Percentiles rank a stretch among this genome's conserved stretches.
These are phyloP conservation scores for Apiospora marii DNA, from an alignment of 2,329 filamentous ascomycete species.

Conservation along the genomic window DNA sequence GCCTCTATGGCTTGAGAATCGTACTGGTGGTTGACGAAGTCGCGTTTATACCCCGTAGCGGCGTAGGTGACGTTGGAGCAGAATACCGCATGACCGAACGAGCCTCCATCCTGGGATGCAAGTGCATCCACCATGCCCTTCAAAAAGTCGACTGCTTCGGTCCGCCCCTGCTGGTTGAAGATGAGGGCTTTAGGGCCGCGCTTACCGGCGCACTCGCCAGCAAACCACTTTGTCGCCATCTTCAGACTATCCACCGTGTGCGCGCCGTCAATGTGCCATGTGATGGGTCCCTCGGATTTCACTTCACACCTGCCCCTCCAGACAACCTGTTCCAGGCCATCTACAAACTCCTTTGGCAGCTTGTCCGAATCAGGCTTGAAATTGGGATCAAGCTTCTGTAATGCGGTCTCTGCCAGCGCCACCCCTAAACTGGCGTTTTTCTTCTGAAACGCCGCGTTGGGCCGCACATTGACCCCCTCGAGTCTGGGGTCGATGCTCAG, in stretches of 20 bases:
- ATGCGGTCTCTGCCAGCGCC: conserved; percentile 57
- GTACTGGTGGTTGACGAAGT: conserved; percentile 65
- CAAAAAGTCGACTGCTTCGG: conserved; percentile 47
- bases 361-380: conserved; percentile 34
- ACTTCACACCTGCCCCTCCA: conserved; percentile 82
- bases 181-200: conserved; percentile 66
- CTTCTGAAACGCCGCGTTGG: conserved; percentile 65
- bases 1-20: conserved; percentile 59
- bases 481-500: conserved; percentile 57
- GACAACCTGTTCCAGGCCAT: conserved; percentile 77
- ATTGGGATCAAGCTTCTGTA: conserved; percentile 53
- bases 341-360: conserved; percentile 70
- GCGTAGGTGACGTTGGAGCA: conserved; percentile 76
- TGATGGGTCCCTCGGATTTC: conserved; percentile 62
- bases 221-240: conserved; percentile 84
- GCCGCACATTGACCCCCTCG: conserved; percentile 54
- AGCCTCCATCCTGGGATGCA: conserved; percentile 40
- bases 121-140: conserved; percentile 51
- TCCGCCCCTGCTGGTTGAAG: conserved; percentile 57
- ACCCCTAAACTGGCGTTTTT: conserved; percentile 60
- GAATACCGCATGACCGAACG: conserved; percentile 80
- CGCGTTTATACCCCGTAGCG: conserved; percentile 59
- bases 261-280: conserved; percentile 92
- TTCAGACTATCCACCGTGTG: conserved; percentile 92
- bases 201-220: conserved; percentile 47